Base-by-base conservation (phyloP, 2,329 filamentous ascomycete genomes). In the Drechslera avenae region DNA sequence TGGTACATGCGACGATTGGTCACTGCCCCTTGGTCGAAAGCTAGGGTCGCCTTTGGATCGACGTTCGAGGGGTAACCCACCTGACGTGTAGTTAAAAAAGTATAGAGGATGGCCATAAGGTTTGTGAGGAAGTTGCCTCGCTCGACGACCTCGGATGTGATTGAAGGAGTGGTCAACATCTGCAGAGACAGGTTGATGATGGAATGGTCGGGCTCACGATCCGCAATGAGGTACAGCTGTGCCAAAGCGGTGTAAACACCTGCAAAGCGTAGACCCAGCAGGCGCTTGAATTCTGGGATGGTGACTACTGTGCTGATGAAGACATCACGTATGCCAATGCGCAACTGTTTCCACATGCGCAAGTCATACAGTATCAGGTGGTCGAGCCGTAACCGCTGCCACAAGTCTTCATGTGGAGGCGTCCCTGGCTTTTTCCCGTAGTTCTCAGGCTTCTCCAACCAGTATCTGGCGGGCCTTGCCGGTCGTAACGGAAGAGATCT, bases 161-260 rank as follows among this genome's bases (percentile, higher is more conserved):
- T 97, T 0, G 93, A 96, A 1, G 94, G 92, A 0, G 94, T 97
- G 0, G 94, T 99, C 56, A 99, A 79, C 85, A 99, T 95, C 70
- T 99, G 94, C 23, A 97, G 79, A 4, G 93, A 97, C 31, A 99
- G 84, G 69, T 97, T 97, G 79, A 99, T 96, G 68, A 99, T 97
- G 9, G 93, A 97, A 73, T 97, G 93, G 67, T 99, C 94, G 2
- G 94, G 94, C 72, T 99, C 94, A 57, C 94, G 83, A 69, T 99
- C 94, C 12, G 93, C 93, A 59, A 99, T 94, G 23, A 99, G 83
- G 71, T 97, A 99, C 3, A 99, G 79, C 71, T 99, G 93, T 4
- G 94, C 92, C 39, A 99, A 78, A 2, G 89, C 90, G 1, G 94
- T 97, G 75, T 99, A 99, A 3, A 99, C 81, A 1, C 91, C 93